Conservation (phyloP, 2,329 filamentous ascomycete genomes). For the Didymella keratinophila region DNA sequence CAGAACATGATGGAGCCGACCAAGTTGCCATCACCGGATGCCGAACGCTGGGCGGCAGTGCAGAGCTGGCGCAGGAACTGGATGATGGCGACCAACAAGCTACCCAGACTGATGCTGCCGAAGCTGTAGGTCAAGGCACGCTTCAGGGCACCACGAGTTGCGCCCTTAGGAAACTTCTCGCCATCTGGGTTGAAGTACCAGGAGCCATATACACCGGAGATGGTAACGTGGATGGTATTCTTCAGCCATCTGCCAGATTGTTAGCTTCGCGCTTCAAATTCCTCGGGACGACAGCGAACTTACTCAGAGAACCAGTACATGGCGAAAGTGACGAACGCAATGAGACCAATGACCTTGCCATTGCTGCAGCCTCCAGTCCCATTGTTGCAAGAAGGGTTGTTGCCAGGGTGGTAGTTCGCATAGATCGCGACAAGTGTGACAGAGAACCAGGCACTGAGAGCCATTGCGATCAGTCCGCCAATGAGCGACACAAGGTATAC, state of each 20-base stretch:
- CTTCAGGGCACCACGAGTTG: constrained; percentile 83
- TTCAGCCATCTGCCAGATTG: constrained; percentile 70
- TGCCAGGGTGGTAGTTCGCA: constrained; percentile 76
- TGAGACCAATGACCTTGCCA: constrained; percentile 81
- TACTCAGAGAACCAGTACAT: constrained; percentile 90
- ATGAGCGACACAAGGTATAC: constrained; percentile 86
- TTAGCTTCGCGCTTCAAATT: constrained; percentile 42
- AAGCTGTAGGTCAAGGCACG: constrained; percentile 90
- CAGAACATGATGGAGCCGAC: constrained; percentile 74
- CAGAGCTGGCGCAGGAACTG: constrained; percentile 84
- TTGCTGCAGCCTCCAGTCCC: constrained; percentile 71
- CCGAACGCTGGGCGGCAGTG: constrained; percentile 75
- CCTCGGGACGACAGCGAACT: constrained; percentile 13
- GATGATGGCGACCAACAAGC: constrained; percentile 84
- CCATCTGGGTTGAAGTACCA: constrained; percentile 72
- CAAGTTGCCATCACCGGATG: constrained; percentile 72
- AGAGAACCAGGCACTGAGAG: constrained; percentile 83
- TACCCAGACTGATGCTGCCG: constrained; percentile 87
- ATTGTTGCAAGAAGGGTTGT: constrained; percentile 63
- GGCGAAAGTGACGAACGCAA: constrained; percentile 88
- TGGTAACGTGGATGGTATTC: constrained; percentile 87
- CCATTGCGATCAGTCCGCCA: constrained; percentile 77
- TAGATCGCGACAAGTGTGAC: constrained; percentile 88
- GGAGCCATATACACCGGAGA: constrained; percentile 87
- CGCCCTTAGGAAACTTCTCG: constrained; percentile 71